Evolutionary conservation across 345 rosid species (phyloP).

Genomic region (Arabidopsis arenosa): DNA sequence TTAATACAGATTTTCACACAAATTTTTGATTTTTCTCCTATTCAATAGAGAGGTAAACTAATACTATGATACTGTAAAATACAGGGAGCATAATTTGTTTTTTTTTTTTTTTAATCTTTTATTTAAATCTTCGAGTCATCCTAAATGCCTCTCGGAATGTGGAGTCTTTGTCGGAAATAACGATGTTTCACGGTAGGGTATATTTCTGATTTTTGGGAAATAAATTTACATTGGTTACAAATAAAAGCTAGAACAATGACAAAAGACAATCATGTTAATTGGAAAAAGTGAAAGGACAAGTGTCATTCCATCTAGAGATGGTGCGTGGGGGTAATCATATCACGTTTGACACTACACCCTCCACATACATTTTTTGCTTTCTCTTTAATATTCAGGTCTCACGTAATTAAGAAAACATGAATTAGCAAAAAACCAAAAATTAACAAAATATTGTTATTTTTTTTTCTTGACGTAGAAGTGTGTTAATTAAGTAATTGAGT

Average conservation of each 20-base stretch:
- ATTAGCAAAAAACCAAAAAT: not conserved
- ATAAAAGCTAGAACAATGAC: constrained; percentile 33
- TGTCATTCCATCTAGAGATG: constrained; percentile 63
- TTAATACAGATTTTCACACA: not conserved
- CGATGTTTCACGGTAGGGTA: constrained; percentile 12
- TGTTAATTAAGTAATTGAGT: not conserved
- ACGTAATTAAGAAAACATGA: not conserved
- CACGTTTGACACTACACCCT: constrained; percentile 53
- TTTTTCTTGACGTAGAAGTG: not conserved
- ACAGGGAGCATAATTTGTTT: too few relatives aligned
- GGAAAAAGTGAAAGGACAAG: constrained; percentile 57
- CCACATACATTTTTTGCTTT: constrained; percentile 1
- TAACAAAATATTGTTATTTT: not conserved
- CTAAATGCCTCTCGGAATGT: not conserved
- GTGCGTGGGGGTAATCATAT: constrained; percentile 59
- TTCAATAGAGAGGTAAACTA: too few relatives aligned
- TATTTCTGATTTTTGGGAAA: not conserved
- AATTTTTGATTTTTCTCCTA: not conserved
- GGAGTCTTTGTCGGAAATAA: constrained; percentile 7
- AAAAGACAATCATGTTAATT: constrained; percentile 46
- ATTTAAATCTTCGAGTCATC: not conserved
- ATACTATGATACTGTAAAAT: too few relatives aligned
- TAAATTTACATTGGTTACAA: not conserved
- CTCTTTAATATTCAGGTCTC: not conserved
- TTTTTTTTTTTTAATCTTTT: too few relatives aligned